Base-by-base conservation (phyloP, 495 filamentous ascomycete species). In the Amniculicola lignicola region DNA sequence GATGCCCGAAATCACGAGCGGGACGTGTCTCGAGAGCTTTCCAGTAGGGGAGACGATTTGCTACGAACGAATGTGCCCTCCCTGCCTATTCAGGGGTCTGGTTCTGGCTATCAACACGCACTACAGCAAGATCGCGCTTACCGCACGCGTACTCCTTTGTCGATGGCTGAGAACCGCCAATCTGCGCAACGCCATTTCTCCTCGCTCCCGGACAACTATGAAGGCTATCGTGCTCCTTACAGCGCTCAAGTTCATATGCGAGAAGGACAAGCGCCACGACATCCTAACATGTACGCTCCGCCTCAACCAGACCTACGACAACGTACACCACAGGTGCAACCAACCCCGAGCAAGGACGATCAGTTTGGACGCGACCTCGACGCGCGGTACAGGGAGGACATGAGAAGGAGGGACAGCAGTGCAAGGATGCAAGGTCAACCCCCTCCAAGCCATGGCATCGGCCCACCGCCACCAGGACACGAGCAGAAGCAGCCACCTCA, bases 141-240 rank as follows among this genome's bases (percentile, higher is more conserved):
- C 6, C 49, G 57, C 14, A 54, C 57, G 11, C 57, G 54, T 23
- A 60, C 57, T 31, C 57, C 57, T 12, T 50, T 60, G 1, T 60
- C 57, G 15, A 45, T 49, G 21, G 14, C 42, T 12, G 57, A 64
- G 14, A 43, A 57, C 28, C 4, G 16, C 18, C 45, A 46, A 25
- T 53, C 59, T 12, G 41, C 23, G 16, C 37, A 44, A 19, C 43
- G 59, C 4, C 52, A 59, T 11, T 21, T 16, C 11, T 47, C 7
- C 18, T 15, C 10, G 33, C 29, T 5, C 58, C 44, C 38, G 51
- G 45, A 1, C 58, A 39, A 35, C 27, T 16, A 36, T 14, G 52
- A 62, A 14, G 38, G 44, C 12, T 62, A 48, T 28, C 29, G 36
- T 24, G 27, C 51, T 36, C 15, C 40, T 63, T 25, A 64, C 54